A percentile compares a stretch with the other conserved stretches of the same genome.
phyloP scores from a whole-genome alignment of 2,329 filamentous ascomycete species.

The Helotiales sp. region DNA sequence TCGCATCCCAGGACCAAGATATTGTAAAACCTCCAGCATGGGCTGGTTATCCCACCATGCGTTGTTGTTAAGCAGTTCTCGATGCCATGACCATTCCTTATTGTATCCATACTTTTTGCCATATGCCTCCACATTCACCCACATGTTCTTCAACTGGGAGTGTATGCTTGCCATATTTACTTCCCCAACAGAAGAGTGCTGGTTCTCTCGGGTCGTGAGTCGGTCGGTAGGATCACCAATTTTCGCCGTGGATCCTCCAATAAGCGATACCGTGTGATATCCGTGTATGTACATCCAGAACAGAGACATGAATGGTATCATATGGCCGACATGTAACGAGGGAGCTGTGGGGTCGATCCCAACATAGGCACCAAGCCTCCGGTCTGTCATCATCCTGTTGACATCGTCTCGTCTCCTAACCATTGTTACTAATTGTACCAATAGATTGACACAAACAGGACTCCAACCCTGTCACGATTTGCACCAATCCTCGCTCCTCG shows the following conservation, averaged over 20 bases:
- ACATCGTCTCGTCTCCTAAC: constrained; percentile 48
- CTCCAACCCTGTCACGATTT: constrained; percentile 71
- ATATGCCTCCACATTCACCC: constrained; percentile 69
- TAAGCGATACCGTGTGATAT: constrained; percentile 63
- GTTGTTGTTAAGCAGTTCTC: constrained; percentile 76
- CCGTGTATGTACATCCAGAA: constrained; percentile 84
- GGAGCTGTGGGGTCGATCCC: constrained; percentile 80
- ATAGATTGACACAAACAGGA: neutral
- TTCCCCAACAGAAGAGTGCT: constrained; percentile 52
- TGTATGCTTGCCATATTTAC: constrained; percentile 69
- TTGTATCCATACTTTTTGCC: constrained; percentile 65
- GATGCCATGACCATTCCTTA: constrained; percentile 65
- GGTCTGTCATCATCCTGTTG: constrained; percentile 61
- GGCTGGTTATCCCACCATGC: constrained; percentile 75
- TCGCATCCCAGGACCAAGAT: constrained; percentile 71
- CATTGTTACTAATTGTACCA: neutral
- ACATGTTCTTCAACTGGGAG: constrained; percentile 70
- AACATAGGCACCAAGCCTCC: constrained; percentile 73
- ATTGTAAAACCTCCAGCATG: constrained; percentile 72
- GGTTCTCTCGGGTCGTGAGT: constrained; percentile 57
- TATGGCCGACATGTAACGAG: constrained; percentile 78
- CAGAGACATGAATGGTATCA: constrained; percentile 78
- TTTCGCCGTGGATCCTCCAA: constrained; percentile 74
- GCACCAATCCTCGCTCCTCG: constrained; percentile 71
- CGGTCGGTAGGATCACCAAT: constrained; percentile 79